Evolutionary conservation across 225 moss, liverwort and hornwort species (phyloP).

Genomic region (Asterella californica): DNA sequence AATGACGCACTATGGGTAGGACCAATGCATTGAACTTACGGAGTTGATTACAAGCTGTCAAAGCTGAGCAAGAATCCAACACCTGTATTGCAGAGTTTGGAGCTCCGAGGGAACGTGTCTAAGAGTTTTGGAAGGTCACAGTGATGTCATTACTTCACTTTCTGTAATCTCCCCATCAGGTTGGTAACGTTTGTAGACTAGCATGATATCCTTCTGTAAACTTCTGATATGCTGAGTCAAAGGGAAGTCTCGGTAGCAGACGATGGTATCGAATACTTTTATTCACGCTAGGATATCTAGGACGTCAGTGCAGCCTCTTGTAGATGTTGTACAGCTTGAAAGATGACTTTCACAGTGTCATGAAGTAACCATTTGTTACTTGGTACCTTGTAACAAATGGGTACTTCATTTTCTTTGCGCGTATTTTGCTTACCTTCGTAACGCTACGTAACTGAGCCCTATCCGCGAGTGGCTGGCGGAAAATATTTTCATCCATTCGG

Average conservation of each 20-base stretch:
- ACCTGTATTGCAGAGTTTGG: constrained; percentile 60
- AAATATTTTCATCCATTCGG: neutral
- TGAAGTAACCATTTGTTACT: too few species aligned
- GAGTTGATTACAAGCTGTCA: neutral
- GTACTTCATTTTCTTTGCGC: neutral
- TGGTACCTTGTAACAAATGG: neutral
- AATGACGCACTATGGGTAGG: neutral
- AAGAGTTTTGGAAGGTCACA: constrained; percentile 67
- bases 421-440: neutral
- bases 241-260: too few species aligned
- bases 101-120: constrained; percentile 58
- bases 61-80: neutral
- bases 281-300: too few species aligned
- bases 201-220: too few species aligned
- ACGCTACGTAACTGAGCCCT: neutral
- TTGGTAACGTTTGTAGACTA: constrained; percentile 21
- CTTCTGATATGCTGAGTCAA: too few species aligned
- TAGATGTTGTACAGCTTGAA: too few species aligned
- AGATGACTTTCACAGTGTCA: too few species aligned
- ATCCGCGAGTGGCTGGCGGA: neutral
- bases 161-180: constrained; percentile 57
- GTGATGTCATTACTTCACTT: constrained; percentile 66
- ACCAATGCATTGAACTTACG: neutral
- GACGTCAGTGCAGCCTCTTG: too few species aligned
- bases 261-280: too few species aligned